A percentile compares a stretch with the other conserved stretches of the same genome.
Conservation (phyloP, 768 basidiomycete genomes). For the Psilocybe subaeruginosa region DNA sequence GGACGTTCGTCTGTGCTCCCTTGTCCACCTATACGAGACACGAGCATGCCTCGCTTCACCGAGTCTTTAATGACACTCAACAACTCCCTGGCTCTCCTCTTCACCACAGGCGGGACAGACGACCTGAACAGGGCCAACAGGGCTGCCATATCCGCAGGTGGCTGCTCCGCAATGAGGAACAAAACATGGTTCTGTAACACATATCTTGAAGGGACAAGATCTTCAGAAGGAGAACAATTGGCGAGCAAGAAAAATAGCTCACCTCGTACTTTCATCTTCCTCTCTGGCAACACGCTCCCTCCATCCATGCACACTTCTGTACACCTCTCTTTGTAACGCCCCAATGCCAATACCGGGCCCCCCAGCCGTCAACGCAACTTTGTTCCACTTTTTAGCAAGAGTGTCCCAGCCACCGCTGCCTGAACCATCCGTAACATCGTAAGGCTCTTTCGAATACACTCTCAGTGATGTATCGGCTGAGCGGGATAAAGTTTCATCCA, state of each 20-base stretch:
- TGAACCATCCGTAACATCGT: constrained; percentile 64
- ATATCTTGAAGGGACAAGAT: constrained; percentile 46
- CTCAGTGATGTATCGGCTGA: constrained; percentile 80
- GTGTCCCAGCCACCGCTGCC: constrained; percentile 80
- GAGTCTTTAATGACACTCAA: constrained; percentile 61
- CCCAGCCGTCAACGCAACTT: constrained; percentile 47
- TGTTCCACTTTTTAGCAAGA: constrained; percentile 85
- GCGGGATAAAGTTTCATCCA: constrained; percentile 68
- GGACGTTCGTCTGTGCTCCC: constrained; percentile 10
- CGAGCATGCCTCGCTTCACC: constrained; percentile 35
- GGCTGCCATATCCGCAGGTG: constrained; percentile 66
- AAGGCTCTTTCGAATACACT: constrained; percentile 68
- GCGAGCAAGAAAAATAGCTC: constrained; percentile 20
- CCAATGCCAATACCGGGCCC: constrained; percentile 37
- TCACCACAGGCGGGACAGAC: constrained; percentile 61
- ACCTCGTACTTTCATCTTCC: constrained; percentile 88
- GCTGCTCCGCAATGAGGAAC: constrained; percentile 72
- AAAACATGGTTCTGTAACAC: constrained; percentile 76
- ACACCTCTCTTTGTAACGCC: constrained; percentile 61
- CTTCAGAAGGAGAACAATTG: not conserved
- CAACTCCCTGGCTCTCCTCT: constrained; percentile 64
- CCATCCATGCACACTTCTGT: constrained; percentile 79
- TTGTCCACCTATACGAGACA: constrained; percentile 5
- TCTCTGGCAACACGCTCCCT: constrained; percentile 76
- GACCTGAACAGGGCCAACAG: constrained; percentile 62